A percentile compares a stretch with the other conserved stretches of the same genome.
phyloP scores from a whole-genome alignment of 2,329 filamentous ascomycete genomes.

The Hypoxylon sp. region DNA sequence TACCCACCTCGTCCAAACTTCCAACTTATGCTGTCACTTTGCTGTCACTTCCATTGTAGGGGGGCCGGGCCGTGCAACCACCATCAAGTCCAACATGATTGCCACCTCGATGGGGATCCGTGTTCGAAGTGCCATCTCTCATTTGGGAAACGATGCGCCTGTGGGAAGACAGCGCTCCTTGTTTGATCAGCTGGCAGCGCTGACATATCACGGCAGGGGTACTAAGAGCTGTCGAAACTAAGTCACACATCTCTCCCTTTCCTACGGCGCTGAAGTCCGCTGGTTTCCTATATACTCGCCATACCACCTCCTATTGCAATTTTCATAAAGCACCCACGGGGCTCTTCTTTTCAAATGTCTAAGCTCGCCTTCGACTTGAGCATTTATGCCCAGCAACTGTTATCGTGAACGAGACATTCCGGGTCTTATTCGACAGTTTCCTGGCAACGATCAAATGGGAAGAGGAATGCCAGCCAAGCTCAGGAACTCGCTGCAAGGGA shows the following conservation, averaged over 20 bases:
- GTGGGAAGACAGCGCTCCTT: slow-evolving; percentile 73
- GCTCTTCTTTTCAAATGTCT: neutral
- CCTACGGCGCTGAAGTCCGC: slow-evolving; percentile 30
- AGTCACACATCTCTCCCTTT: slow-evolving; percentile 3
- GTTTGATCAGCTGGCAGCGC: too few relatives aligned
- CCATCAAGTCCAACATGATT: slow-evolving; percentile 83
- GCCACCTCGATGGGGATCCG: slow-evolving; percentile 79
- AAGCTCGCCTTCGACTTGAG: too few relatives aligned
- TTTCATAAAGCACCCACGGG: too few relatives aligned
- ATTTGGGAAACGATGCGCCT: slow-evolving; percentile 86
- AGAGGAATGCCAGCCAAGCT: too few relatives aligned
- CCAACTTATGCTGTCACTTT: slow-evolving; percentile 71
- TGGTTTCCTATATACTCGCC: slow-evolving; percentile 54
- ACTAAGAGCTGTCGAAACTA: slow-evolving; percentile 13
- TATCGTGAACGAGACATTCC: too few relatives aligned
- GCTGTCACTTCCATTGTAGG: slow-evolving; percentile 86
- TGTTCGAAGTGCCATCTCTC: slow-evolving; percentile 95
- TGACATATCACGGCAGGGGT: too few relatives aligned
- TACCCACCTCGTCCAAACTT: neutral
- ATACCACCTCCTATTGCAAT: neutral
- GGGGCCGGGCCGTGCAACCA: slow-evolving; percentile 84
- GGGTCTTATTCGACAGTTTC: too few relatives aligned
- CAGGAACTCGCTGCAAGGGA: too few relatives aligned
- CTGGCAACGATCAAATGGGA: too few relatives aligned
- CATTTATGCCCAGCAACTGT: too few relatives aligned